These are phyloP conservation scores for Tilletia walkeri DNA, from an alignment of 1,284 basidiomycete genomes.

Conservation along the genomic window DNA sequence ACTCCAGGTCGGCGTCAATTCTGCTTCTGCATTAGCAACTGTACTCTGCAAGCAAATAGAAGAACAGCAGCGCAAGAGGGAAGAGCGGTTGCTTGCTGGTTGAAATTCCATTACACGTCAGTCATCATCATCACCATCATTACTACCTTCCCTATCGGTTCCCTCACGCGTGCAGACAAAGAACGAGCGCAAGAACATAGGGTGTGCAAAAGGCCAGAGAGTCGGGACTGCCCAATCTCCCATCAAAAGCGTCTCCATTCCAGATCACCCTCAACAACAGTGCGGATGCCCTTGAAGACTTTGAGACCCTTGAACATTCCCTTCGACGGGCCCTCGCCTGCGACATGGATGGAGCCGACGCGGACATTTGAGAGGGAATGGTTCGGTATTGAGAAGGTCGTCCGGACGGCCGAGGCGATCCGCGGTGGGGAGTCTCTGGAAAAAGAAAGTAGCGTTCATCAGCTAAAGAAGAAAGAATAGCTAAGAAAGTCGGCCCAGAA, in stretches of 20 bases:
- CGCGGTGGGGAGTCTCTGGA: constrained; percentile 16
- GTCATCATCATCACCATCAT: not conserved
- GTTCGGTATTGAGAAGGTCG: constrained; percentile 67
- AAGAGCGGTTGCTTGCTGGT: constrained; percentile 1
- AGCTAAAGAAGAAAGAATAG: not conserved
- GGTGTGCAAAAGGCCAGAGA: too few relatives aligned
- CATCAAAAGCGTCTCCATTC: constrained; percentile 30
- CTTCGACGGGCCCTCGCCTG: constrained; percentile 56
- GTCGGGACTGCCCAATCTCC: too few relatives aligned
- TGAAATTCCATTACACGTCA: not conserved
- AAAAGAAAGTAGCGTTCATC: not conserved
- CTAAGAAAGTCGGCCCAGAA: not conserved
- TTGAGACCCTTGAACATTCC: constrained; percentile 28
- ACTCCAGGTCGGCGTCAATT: constrained; percentile 11
- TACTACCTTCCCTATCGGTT: not conserved
- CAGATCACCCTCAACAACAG: constrained; percentile 49
- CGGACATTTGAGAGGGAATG: constrained; percentile 76
- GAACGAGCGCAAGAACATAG: too few relatives aligned
- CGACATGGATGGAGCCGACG: constrained; percentile 80
- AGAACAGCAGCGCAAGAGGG: constrained; percentile 4
- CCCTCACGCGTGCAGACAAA: too few relatives aligned
- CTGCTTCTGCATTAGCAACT: not conserved
- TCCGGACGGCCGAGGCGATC: constrained; percentile 10
- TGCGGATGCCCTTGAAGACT: constrained; percentile 67
- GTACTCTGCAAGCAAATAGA: constrained; percentile 13